Conservation (phyloP, 441 rosid species). For the Geranium incanum region DNA sequence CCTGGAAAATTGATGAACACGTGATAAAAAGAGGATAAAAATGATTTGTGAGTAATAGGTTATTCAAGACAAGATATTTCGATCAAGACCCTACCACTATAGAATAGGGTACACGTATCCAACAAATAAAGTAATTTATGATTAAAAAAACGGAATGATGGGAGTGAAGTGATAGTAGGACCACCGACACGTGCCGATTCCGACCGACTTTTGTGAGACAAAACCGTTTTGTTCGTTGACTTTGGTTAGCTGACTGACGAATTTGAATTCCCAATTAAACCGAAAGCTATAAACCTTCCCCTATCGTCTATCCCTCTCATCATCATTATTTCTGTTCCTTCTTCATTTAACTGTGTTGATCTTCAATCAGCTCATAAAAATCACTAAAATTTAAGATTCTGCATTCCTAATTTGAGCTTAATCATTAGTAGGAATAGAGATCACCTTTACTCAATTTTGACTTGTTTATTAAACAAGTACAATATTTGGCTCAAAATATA, state of each 20-base stretch:
- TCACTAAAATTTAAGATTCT: no score
- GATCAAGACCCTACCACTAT: not conserved
- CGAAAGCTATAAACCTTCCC: not conserved
- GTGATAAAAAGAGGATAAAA: no score
- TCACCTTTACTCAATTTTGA: no score
- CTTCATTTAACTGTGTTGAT: no score
- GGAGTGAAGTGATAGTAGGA: constrained; percentile 21
- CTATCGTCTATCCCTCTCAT: not conserved
- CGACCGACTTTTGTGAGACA: constrained; percentile 47
- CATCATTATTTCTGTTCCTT: no score
- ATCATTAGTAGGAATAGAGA: no score
- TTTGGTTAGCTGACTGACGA: constrained; percentile 13
- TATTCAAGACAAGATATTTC: not conserved
- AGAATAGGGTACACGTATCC: not conserved
- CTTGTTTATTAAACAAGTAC: no score
- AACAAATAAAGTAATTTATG: not conserved
- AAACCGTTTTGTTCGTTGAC: constrained; percentile 31
- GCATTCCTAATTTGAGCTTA: no score
- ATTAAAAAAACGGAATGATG: constrained; percentile 5
- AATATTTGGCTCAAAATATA: no score
- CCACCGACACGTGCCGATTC: constrained; percentile 60
- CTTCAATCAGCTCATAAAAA: no score
- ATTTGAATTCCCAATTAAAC: not conserved
- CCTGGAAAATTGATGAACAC: no score
- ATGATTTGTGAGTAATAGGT: no score